phyloP scores from a whole-genome alignment of 2,329 filamentous ascomycete genomes.

The Penicillium sp. region DNA sequence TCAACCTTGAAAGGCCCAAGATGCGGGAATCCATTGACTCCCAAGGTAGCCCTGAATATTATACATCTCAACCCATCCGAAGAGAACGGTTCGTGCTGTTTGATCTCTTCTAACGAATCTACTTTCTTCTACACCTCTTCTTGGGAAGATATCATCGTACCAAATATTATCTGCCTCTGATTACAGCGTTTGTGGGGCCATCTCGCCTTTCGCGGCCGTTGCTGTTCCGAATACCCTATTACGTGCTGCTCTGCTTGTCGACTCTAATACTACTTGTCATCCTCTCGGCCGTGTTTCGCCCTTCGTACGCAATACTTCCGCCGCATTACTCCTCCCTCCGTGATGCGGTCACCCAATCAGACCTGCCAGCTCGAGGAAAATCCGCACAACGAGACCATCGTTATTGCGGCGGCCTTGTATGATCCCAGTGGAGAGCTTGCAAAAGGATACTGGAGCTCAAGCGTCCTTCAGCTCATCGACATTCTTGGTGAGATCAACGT shows the following conservation, averaged over 20 bases:
- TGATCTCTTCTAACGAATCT: not conserved
- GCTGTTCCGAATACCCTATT: not conserved
- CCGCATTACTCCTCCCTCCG: constrained; percentile 53
- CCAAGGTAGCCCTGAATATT: not conserved
- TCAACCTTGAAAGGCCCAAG: not conserved
- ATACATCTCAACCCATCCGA: not conserved
- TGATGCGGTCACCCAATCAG: constrained; percentile 31
- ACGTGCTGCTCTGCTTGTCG: not conserved
- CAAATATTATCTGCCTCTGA: not conserved
- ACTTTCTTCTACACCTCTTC: not conserved
- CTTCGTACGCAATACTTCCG: constrained; percentile 62
- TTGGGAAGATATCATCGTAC: not conserved
- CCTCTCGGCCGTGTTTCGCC: constrained; percentile 55
- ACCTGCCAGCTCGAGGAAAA: constrained; percentile 52
- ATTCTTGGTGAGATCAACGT: constrained; percentile 70
- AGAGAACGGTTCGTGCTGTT: not conserved
- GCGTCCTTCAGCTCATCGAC: constrained; percentile 65
- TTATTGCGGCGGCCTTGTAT: constrained; percentile 74
- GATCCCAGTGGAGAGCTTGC: constrained; percentile 66
- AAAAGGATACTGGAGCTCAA: constrained; percentile 66
- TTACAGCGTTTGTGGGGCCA: not conserved
- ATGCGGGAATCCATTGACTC: not conserved
- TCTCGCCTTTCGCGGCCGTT: not conserved
- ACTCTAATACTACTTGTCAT: constrained; percentile 25
- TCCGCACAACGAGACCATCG: constrained; percentile 65